Evolutionary conservation across 345 rosid genomes (phyloP).

Genomic region (Euphorbia peplus): DNA sequence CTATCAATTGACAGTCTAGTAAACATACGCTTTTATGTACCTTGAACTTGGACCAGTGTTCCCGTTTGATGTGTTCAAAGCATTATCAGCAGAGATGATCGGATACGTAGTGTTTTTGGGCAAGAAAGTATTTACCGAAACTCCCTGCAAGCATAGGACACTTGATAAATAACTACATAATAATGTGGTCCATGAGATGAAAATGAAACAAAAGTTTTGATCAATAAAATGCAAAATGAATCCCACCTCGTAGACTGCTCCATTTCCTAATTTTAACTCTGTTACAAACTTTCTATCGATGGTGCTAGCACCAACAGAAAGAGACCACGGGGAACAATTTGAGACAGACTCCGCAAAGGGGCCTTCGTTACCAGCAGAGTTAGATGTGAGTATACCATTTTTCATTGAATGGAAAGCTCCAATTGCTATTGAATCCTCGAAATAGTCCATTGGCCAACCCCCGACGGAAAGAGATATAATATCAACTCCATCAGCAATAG

Average conservation of each 20-base stretch:
- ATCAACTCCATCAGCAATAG: constrained; percentile 21
- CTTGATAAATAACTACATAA: too few relatives aligned
- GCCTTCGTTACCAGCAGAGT: constrained; percentile 29
- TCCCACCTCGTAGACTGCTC: constrained; percentile 15
- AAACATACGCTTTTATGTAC: constrained; percentile 21
- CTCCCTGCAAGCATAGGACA: constrained; percentile 9
- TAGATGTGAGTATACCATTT: constrained; percentile 16
- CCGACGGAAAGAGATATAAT: constrained; percentile 19
- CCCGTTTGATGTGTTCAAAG: constrained; percentile 21
- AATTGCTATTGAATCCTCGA: constrained; percentile 4
- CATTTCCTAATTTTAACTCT: constrained; percentile 22
- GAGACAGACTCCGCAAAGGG: constrained; percentile 6
- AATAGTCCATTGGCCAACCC: neutral
- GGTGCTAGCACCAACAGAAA: constrained; percentile 38
- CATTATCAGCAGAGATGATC: constrained; percentile 29
- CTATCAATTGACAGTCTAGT: too few relatives aligned
- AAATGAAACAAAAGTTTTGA: neutral
- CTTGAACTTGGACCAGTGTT: constrained; percentile 21
- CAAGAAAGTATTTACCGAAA: constrained; percentile 19
- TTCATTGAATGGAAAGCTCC: constrained; percentile 22
- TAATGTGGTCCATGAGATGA: neutral
- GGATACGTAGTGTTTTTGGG: constrained; percentile 10
- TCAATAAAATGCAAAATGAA: neutral
- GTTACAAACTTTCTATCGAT: constrained; percentile 25
- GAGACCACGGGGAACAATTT: constrained; percentile 33